These are phyloP conservation scores for Sambucus nigra DNA, from an alignment of 129 eudicot species.

Conservation along the genomic window DNA sequence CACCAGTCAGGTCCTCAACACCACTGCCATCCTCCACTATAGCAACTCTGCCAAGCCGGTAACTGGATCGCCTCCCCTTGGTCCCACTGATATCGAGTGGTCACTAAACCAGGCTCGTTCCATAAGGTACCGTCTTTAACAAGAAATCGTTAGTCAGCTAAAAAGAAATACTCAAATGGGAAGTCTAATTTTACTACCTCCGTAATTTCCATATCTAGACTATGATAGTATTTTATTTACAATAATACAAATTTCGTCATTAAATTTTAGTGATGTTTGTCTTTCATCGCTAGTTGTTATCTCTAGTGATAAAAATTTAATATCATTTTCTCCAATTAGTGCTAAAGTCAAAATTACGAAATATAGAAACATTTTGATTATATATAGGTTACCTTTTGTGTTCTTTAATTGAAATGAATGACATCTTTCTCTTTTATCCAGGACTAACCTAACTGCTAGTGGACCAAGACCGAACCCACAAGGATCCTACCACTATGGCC, in stretches of 20 bases:
- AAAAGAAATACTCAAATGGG: not conserved
- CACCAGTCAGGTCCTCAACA: conserved; percentile 28
- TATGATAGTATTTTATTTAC: too few species aligned
- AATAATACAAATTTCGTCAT: too few species aligned
- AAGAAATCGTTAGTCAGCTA: too few species aligned
- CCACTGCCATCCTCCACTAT: conserved; percentile 62
- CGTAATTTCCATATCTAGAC: too few species aligned
- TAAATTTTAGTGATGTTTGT: too few species aligned
- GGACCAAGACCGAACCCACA: conserved; percentile 98
- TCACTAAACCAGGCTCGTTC: conserved; percentile 76
- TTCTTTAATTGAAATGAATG: too few species aligned
- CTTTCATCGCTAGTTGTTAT: too few species aligned
- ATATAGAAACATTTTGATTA: too few species aligned
- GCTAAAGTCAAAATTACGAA: too few species aligned
- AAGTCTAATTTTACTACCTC: too few species aligned
- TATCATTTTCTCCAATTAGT: too few species aligned
- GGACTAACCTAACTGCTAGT: conserved; percentile 93
- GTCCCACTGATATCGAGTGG: conserved; percentile 43
- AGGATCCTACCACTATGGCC: conserved; percentile 91
- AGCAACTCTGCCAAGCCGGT: conserved; percentile 35
- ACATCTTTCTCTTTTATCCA: conserved; percentile 7
- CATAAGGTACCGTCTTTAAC: conserved; percentile 61
- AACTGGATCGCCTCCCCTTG: conserved; percentile 55
- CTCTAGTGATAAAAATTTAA: not conserved
- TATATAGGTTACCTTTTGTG: too few species aligned